Evolutionary conservation across 2,329 filamentous ascomycete genomes (phyloP).

Genomic region (Lachnellula hyalina): DNA sequence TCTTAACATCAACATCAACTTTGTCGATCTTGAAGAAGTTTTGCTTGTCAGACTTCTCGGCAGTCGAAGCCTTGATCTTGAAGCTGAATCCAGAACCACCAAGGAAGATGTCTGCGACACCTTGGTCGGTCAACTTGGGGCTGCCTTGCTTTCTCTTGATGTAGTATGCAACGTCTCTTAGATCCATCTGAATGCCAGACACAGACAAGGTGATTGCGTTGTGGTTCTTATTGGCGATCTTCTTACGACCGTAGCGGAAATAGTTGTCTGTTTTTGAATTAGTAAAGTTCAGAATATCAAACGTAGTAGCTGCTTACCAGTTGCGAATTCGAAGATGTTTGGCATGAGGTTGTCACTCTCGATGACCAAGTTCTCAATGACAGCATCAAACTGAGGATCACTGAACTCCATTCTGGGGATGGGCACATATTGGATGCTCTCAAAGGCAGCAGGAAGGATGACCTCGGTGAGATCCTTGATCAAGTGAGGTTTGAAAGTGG

Average conservation of each 20-base stretch:
- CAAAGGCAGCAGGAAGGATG: constrained; percentile 76
- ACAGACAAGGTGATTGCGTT: constrained; percentile 79
- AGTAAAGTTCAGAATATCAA: background rate
- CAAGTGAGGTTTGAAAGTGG: constrained; percentile 86
- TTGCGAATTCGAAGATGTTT: constrained; percentile 81
- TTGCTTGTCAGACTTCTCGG: constrained; percentile 67
- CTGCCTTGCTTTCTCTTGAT: constrained; percentile 94
- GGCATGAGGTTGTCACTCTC: constrained; percentile 97
- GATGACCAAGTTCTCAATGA: constrained; percentile 91
- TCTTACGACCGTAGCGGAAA: constrained; percentile 91
- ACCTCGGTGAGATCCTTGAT: constrained; percentile 84
- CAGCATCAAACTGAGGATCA: constrained; percentile 75
- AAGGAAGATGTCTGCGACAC: constrained; percentile 82
- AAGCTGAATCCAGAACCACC: constrained; percentile 86
- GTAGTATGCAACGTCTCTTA: constrained; percentile 88
- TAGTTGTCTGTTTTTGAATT: constrained; percentile 61
- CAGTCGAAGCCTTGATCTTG: constrained; percentile 81
- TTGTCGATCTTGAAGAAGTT: constrained; percentile 95
- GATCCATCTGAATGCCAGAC: constrained; percentile 86
- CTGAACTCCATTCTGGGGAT: constrained; percentile 91
- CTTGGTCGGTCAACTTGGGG: constrained; percentile 79
- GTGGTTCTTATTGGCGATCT: constrained; percentile 71
- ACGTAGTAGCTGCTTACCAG: constrained; percentile 37
- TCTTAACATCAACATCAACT: constrained; percentile 74
- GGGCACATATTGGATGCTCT: constrained; percentile 83